Evolutionary conservation across 2,329 filamentous ascomycete species (phyloP), one percentile per base, ranked within the genome.

Genomic region (Simplicillium sp.): DNA sequence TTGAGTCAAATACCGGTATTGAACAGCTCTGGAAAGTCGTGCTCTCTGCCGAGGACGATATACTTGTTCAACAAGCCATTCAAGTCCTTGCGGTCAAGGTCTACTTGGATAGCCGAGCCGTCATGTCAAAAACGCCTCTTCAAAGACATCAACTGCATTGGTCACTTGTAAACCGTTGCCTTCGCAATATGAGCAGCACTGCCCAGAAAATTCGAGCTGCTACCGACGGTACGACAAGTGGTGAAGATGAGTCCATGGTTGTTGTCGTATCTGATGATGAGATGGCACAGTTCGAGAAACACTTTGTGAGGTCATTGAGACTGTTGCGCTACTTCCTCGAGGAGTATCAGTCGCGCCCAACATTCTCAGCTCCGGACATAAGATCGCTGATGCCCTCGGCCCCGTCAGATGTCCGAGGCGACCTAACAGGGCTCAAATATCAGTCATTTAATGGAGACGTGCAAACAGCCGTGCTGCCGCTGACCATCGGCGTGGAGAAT

Each of bases 11-110:
- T 45, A 73, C 60, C 48, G 75, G 64, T 18, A 67, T 75, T 34
- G 84, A 92, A 50, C 74, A 88, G 43, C 66, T 95, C n/a, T 95
- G 89, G 89, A 77, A 79, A 17, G 77, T 95, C 50, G 78, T 90
- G 29, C 65, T 94, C 40, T 80, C 75, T 13, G 79, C 84, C 2
- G 77, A 79, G 5, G 67, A 75, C 31, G 66, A 73, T 31, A 74
- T 70, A 1, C 79, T 94, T 37, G 85, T 86, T 48, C 70, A 73
- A 15, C 64, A 70, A 39, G 83, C 86, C 1, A 87, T 84, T 25
- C 70, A 69, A 38, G 78, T 80, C 16, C 75, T 94, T 3, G 86
- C 88, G 17, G 61, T 65, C 35, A 73, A 81, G 17, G 70, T 87
- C 11, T 94, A 92, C 53, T 68, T 92, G 29, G 65, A 77, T 25